These are phyloP conservation scores for Fusarium sp. DNA, from an alignment of 2,329 filamentous ascomycete genomes.

Conservation along the genomic window DNA sequence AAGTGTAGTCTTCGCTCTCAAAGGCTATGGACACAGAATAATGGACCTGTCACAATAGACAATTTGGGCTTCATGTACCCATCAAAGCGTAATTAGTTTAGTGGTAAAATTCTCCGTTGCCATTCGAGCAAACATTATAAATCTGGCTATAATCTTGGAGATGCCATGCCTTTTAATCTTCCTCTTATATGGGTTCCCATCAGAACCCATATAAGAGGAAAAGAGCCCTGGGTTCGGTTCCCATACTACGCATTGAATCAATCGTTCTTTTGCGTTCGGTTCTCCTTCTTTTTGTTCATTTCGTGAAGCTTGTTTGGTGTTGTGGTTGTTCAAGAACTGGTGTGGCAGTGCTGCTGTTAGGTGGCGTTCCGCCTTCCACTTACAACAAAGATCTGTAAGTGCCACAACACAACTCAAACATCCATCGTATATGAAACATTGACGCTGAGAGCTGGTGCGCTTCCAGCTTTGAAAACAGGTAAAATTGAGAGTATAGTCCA, in stretches of 20 bases:
- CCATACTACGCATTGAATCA: conserved; percentile 19
- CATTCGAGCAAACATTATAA: conserved; percentile 4
- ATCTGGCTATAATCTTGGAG: no score
- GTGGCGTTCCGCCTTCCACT: background rate
- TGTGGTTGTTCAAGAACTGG: background rate
- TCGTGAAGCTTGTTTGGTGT: background rate
- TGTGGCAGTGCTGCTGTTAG: background rate
- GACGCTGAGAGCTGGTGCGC: no score
- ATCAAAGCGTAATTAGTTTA: conserved; percentile 30
- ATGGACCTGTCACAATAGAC: background rate
- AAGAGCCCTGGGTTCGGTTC: background rate
- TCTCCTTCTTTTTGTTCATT: conserved; percentile 7
- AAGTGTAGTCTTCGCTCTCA: background rate
- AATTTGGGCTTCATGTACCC: background rate
- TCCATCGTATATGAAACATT: no score
- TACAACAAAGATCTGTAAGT: background rate
- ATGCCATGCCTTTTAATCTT: no score
- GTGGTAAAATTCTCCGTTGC: conserved; percentile 31
- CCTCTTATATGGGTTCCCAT: no score
- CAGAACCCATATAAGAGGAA: no score
- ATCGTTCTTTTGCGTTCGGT: background rate
- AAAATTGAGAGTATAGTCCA: no score
- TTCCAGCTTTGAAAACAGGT: no score
- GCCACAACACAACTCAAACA: no score
- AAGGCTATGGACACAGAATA: background rate